Conservation (phyloP, 177 flowering plant species). For the Vitis hybrid region DNA sequence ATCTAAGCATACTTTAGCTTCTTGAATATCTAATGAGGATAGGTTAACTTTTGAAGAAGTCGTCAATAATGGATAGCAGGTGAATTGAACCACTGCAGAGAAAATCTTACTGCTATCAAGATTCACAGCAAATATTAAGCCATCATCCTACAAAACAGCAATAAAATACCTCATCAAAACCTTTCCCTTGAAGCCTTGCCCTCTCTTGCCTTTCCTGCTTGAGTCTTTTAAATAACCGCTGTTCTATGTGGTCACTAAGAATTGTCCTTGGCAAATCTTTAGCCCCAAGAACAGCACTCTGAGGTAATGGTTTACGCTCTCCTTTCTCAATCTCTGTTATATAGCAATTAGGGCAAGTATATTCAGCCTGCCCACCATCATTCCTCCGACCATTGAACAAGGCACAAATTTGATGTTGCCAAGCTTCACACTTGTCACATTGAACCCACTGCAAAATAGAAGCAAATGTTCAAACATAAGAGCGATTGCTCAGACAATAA, state of each 20-base stretch:
- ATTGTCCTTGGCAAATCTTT: slow-evolving; percentile 94
- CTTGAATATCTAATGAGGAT: not conserved
- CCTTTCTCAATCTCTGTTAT: slow-evolving; percentile 77
- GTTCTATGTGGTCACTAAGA: slow-evolving; percentile 95
- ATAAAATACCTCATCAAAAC: slow-evolving; percentile 73
- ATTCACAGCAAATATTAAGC: not conserved
- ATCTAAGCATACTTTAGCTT: not conserved
- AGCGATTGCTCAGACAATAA: not conserved
- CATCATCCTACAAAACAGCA: not conserved
- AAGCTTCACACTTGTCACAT: slow-evolving; percentile 98
- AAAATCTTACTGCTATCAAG: slow-evolving; percentile 1
- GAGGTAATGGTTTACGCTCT: slow-evolving; percentile 90
- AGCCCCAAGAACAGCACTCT: slow-evolving; percentile 98
- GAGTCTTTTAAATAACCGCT: slow-evolving; percentile 60
- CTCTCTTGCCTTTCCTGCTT: slow-evolving; percentile 86
- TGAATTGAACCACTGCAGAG: not conserved
- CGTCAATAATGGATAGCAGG: not conserved
- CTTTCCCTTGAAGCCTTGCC: slow-evolving; percentile 73
- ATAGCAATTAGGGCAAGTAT: slow-evolving; percentile 95
- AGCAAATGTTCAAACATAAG: not conserved
- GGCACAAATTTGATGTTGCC: slow-evolving; percentile 99
- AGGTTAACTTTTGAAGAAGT: not conserved
- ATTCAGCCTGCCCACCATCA: slow-evolving; percentile 99
- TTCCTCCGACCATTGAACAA: slow-evolving; percentile 94
- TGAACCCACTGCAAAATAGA: slow-evolving; percentile 87